These are phyloP conservation scores for Podila verticillata DNA, from an alignment of 192 early-diverging fungal genomes.

Conservation along the genomic window DNA sequence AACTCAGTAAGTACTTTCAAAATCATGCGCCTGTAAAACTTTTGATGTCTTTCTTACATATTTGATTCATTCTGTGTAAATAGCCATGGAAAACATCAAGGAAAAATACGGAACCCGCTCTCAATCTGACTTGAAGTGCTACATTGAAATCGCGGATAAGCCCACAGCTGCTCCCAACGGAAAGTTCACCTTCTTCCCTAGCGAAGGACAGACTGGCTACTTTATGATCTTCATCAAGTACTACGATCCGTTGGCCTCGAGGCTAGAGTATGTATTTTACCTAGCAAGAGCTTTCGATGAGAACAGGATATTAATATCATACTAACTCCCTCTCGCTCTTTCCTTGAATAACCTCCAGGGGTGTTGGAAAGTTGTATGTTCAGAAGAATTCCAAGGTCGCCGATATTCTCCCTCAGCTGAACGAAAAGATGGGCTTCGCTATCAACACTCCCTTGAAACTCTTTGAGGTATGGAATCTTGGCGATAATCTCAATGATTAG, in stretches of 20 bases:
- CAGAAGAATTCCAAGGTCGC: conserved; percentile 61
- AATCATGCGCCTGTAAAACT: too few species aligned
- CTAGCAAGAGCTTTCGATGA: not conserved
- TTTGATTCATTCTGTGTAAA: too few species aligned
- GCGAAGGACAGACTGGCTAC: conserved; percentile 14
- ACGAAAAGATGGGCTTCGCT: conserved; percentile 65
- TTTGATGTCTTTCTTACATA: not conserved
- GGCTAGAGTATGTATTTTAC: conserved; percentile 64
- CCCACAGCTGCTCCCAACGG: conserved; percentile 24
- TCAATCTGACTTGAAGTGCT: conserved; percentile 49
- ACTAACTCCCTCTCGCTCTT: not conserved
- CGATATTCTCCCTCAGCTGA: conserved; percentile 68
- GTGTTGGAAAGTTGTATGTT: conserved; percentile 66
- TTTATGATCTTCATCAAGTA: conserved; percentile 88
- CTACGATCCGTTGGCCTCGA: conserved; percentile 73
- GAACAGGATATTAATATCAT: not conserved
- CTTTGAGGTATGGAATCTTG: conserved; percentile 61
- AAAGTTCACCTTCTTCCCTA: conserved; percentile 16
- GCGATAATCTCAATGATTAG: not conserved
- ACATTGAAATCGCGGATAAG: conserved; percentile 50
- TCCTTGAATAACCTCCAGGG: conserved; percentile 33
- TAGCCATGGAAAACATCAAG: conserved; percentile 54
- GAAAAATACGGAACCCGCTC: conserved; percentile 42
- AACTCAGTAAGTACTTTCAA: conserved; percentile 46
- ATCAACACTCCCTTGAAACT: conserved; percentile 66